Evolutionary conservation across 768 basidiomycete genomes (phyloP).

Genomic region (Leccinum subtestaceum): DNA sequence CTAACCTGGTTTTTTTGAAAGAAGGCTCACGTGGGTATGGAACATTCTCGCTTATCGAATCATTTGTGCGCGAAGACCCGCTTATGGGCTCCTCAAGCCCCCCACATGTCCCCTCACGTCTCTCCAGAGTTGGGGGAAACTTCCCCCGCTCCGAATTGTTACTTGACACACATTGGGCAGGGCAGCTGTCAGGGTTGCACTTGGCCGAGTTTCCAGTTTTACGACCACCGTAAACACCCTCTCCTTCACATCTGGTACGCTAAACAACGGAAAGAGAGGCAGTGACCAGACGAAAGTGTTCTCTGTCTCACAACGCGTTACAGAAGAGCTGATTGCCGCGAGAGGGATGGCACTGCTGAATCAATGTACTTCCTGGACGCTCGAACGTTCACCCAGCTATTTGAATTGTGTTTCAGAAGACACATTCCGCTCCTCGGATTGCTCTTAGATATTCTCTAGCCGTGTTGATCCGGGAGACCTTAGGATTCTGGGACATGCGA

Average conservation of each 20-base stretch:
- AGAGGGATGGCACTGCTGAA: background rate
- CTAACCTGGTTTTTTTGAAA: background rate
- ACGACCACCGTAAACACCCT: constrained; percentile 10
- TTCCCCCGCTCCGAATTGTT: background rate
- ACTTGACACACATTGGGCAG: constrained; percentile 1
- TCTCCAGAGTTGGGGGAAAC: background rate
- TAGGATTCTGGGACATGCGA: background rate
- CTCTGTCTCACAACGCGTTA: constrained; percentile 4
- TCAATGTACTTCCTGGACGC: background rate
- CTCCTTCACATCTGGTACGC: background rate
- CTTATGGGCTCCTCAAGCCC: background rate
- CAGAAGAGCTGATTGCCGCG: background rate
- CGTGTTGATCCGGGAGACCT: constrained; percentile 8
- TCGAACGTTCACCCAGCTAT: background rate
- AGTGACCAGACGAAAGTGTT: background rate
- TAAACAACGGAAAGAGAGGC: background rate
- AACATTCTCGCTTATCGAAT: background rate
- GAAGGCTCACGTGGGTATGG: background rate
- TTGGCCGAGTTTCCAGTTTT: background rate
- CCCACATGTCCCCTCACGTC: background rate
- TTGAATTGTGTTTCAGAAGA: constrained; percentile 15
- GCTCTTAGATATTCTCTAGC: background rate
- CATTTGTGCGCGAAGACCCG: background rate
- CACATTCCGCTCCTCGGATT: constrained; percentile 2
- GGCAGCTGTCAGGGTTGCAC: background rate